Conservation (phyloP, 148 eudicot genomes). For the Chenopodium quinoa region DNA sequence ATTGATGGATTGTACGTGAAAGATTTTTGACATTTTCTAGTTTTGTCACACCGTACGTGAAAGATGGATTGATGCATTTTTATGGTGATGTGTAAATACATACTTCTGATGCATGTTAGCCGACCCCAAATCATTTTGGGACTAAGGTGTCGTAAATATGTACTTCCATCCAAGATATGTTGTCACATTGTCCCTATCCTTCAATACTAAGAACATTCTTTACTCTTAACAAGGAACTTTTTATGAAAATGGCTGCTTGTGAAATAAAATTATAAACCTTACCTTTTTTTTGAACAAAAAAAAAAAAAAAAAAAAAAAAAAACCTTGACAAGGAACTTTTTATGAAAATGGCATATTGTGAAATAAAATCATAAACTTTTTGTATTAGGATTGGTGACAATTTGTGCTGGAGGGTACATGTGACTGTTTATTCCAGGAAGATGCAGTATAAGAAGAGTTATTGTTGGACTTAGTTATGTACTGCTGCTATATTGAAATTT, state of each 20-base stretch:
- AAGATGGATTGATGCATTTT: background rate
- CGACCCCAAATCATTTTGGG: too few species aligned
- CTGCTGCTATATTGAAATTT: background rate
- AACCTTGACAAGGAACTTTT: background rate
- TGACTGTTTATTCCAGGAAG: background rate
- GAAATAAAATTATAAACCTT: background rate
- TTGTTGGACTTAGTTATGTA: background rate
- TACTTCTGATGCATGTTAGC: too few species aligned
- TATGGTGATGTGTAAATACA: background rate
- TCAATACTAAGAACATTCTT: too few species aligned
- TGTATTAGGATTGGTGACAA: background rate
- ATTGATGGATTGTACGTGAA: background rate
- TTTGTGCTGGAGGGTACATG: background rate
- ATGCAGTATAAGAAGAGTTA: background rate
- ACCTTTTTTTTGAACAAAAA: too few species aligned
- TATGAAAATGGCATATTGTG: background rate
- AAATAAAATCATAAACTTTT: background rate
- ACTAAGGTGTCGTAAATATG: too few species aligned
- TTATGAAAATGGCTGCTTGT: background rate
- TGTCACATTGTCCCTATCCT: background rate
- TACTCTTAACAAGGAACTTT: background rate
- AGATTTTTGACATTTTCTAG: background rate
- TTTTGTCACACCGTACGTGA: background rate
- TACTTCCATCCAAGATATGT: background rate
- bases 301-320: too few species aligned